phyloP scores from a whole-genome alignment of 2,329 filamentous ascomycete species.

The Myriangium duriaei region DNA sequence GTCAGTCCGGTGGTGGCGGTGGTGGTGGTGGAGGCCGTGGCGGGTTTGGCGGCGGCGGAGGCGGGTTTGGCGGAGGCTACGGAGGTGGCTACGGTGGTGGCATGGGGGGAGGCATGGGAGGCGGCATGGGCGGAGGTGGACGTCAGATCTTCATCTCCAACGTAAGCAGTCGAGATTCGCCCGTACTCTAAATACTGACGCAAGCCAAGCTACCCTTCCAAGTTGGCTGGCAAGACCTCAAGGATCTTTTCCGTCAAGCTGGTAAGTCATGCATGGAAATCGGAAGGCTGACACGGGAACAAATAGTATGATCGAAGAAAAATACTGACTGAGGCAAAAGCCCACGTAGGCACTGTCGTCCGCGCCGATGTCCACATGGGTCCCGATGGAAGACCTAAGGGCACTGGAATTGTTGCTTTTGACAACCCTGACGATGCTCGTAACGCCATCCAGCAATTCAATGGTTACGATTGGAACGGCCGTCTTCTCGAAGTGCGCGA shows the following conservation, averaged over 20 bases:
- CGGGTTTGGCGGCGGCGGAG: constrained; percentile 42
- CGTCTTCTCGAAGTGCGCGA: constrained; percentile 87
- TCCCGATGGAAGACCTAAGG: constrained; percentile 86
- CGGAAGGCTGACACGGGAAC: constrained; percentile 19
- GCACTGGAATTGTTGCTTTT: constrained; percentile 93
- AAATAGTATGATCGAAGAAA: no score
- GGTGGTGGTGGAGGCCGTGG: constrained; percentile 38
- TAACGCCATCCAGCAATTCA: constrained; percentile 93
- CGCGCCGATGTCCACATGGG: constrained; percentile 91
- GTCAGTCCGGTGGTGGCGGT: constrained; percentile 47
- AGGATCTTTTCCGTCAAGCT: constrained; percentile 96
- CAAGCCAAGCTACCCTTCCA: constrained; percentile 75
- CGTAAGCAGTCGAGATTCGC: constrained; percentile 52
- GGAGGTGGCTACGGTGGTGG: constrained; percentile 30
- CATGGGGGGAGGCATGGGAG: constrained; percentile 33
- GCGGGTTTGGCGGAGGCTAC: constrained; percentile 34
- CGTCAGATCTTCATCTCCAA: constrained; percentile 97
- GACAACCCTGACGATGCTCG: constrained; percentile 89
- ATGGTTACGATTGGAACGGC: constrained; percentile 97
- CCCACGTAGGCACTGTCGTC: constrained; percentile 61
- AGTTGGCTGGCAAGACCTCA: constrained; percentile 96
- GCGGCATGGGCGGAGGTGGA: constrained; percentile 43
- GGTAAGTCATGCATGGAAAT: constrained; percentile 47
- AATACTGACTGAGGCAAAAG: constrained; percentile 18
- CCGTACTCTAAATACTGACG: constrained; percentile 21